These are phyloP conservation scores for Globisporangium nunn DNA, from an alignment of 352 stramenopile genomes.

Conservation along the genomic window DNA sequence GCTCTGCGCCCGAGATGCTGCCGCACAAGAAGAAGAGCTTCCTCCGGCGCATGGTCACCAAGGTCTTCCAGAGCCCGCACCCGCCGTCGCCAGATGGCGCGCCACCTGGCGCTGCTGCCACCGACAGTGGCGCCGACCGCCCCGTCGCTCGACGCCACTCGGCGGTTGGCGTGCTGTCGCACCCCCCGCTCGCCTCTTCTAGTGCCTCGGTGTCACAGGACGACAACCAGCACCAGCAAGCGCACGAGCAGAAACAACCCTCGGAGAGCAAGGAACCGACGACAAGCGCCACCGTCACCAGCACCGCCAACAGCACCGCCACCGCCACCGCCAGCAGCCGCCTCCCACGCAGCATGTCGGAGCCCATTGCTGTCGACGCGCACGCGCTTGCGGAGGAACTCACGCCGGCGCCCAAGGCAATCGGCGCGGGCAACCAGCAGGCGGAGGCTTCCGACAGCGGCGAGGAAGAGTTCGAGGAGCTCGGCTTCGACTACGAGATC, in stretches of 20 bases:
- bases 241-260: not conserved
- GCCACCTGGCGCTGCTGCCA: not conserved
- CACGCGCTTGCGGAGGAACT: not conserved
- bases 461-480: conserved; percentile 12
- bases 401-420: not conserved
- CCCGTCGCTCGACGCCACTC: conserved; percentile 1
- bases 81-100: not conserved
- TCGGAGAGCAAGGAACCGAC: not conserved
- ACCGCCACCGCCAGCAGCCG: not conserved
- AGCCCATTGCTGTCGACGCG: not conserved
- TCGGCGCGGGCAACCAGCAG: not conserved
- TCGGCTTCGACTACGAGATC: conserved; percentile 2
- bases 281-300: too few species aligned
- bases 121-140: not conserved
- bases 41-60: conserved; percentile 1
- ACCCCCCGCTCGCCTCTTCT: not conserved
- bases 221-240: not conserved
- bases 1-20: not conserved
- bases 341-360: conserved; percentile 1
- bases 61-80: not conserved
- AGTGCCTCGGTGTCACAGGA: not conserved
- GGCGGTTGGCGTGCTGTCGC: not conserved
- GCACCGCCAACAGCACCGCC: not conserved
- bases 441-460: not conserved
- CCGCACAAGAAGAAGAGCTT: conserved; percentile 1